These are phyloP conservation scores for Truncatella angustata DNA, from an alignment of 2,329 filamentous ascomycete genomes.

Conservation along the genomic window DNA sequence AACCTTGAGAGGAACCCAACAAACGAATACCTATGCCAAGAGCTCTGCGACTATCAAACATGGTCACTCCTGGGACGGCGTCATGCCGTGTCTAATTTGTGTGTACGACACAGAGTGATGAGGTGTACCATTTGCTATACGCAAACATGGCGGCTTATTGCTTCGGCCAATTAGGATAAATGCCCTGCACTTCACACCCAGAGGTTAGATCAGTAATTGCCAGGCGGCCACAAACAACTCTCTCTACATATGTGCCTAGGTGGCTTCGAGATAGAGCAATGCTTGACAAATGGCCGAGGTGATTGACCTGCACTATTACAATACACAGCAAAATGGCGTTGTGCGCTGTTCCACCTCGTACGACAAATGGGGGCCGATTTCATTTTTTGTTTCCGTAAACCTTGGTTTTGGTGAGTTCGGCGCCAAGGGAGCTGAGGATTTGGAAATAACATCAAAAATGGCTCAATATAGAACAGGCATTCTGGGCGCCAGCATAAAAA, in stretches of 20 bases:
- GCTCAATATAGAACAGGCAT: neutral
- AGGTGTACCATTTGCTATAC: neutral
- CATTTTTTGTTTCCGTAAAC: too few species aligned
- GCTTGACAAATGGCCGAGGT: neutral
- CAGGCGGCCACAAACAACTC: too few species aligned
- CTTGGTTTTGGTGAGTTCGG: neutral
- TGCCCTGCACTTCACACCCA: neutral
- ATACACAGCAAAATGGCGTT: neutral
- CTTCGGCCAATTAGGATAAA: neutral
- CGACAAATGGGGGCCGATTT: too few species aligned
- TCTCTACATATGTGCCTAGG: too few species aligned
- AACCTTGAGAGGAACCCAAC: too few species aligned
- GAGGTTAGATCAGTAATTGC: too few species aligned
- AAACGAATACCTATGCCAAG: too few species aligned
- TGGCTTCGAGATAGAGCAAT: neutral
- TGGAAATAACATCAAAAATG: neutral
- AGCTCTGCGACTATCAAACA: neutral
- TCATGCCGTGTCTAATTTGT: too few species aligned
- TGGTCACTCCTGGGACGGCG: too few species aligned
- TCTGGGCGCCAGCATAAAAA: neutral
- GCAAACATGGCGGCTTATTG: neutral
- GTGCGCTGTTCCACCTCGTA: neutral
- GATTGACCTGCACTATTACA: neutral
- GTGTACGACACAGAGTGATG: too few species aligned
- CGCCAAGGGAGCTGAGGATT: neutral